Conservation (phyloP, 805 yeast species). For the Saccharomyces mikatae region DNA sequence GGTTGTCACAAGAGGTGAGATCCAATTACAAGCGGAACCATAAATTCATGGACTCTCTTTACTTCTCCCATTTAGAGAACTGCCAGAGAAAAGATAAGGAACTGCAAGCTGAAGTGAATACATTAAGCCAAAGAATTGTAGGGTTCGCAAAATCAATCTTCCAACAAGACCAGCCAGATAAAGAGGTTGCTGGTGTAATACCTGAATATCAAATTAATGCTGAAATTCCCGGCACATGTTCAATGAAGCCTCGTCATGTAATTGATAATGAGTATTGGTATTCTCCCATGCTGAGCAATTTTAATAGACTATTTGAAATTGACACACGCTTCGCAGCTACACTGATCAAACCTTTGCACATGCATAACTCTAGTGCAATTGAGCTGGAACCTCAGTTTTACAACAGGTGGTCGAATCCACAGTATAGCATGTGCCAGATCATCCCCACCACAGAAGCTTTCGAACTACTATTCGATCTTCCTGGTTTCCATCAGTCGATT, state of each 20-base stretch:
- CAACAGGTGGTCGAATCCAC: slow-evolving; percentile 22
- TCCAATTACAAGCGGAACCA: slow-evolving; percentile 20
- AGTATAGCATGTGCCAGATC: slow-evolving; percentile 7
- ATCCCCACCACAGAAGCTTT: slow-evolving; percentile 21
- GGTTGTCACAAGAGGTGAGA: slow-evolving; percentile 43
- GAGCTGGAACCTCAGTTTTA: slow-evolving; percentile 31
- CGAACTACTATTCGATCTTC: slow-evolving; percentile 24
- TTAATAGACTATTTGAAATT: slow-evolving; percentile 37
- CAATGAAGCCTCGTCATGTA: background rate
- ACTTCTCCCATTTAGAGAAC: slow-evolving; percentile 10
- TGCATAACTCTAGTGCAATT: slow-evolving; percentile 18
- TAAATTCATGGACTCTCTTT: slow-evolving; percentile 15
- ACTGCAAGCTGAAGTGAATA: background rate
- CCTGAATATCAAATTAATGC: background rate
- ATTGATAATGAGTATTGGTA: slow-evolving; percentile 20
- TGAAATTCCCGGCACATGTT: background rate
- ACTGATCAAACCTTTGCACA: slow-evolving; percentile 37
- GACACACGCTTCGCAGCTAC: slow-evolving; percentile 36
- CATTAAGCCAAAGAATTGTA: background rate
- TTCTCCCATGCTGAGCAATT: slow-evolving; percentile 35
- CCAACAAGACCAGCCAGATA: background rate
- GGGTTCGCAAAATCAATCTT: background rate
- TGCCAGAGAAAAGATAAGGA: slow-evolving; percentile 6
- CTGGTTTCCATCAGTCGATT: slow-evolving; percentile 8
- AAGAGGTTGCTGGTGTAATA: background rate